Base-by-base conservation (phyloP, 768 basidiomycete genomes). In the Pleurotus eryngii region DNA sequence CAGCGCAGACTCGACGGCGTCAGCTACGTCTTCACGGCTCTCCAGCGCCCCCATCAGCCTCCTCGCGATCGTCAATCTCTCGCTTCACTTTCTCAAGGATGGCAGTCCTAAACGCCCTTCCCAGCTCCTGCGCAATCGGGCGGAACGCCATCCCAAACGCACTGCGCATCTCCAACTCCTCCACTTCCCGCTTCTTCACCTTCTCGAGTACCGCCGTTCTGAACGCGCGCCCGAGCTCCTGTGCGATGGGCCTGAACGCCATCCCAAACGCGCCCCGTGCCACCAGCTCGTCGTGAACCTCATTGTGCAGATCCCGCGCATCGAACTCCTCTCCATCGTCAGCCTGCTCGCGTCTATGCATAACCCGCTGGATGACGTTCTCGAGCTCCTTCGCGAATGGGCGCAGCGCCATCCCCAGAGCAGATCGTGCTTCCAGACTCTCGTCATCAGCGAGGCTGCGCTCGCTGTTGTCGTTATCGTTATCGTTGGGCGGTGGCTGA, bases 211-310 rank as follows among this genome's bases (percentile, higher is more conserved):
- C 12, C 5, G n/a, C 37, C 20, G 37, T 18, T 20, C 37, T 37
- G 35, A 53, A 15, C 5, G 20, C 50, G 3, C 20, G 15, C n/a
- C 50, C 50, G 12, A 53, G 20, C 3, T 53, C 35, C 15, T 53
- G 12, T 1, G 50, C 50, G 5, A 53, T 53, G 5, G 24, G 67
- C 30, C 63, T 4, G 40, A 42, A 42, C 40, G 14, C 51, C 51
- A 54, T 54, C 11, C 51, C 51, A 15, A 54, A 14, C 12, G 51
- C 51, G 18, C 39, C 14, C 4, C 49, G 49, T 8, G 49, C 24
- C 27, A 17, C 35, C 7, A 51, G 35, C 27, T 35, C 49, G 9
- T 45, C 14, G 42, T 45, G 6, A 11, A 17, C 8, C 12, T 17
- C 20, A 22, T 45, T n/a, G 20, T 22, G 42, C n/a, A 22, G 42